Evolutionary conservation across 2,329 filamentous ascomycete species (phyloP).

Genomic region (Cryphonectria japonica): DNA sequence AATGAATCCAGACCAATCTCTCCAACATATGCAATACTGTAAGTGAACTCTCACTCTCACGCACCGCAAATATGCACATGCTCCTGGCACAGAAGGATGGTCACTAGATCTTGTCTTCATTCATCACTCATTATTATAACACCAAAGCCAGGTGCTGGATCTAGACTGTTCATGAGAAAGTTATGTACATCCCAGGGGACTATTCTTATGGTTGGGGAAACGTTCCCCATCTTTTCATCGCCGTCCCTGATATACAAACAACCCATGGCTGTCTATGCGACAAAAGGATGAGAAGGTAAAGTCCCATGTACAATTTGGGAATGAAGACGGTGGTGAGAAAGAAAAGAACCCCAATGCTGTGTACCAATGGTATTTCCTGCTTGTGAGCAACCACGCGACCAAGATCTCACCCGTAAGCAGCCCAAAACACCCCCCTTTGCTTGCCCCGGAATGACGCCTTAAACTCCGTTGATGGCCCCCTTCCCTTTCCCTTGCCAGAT

Average conservation of each 20-base stretch:
- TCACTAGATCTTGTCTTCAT: conserved; percentile 12
- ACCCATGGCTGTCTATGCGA: conserved; percentile 2
- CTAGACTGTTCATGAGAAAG: conserved; percentile 5
- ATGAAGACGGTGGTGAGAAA: conserved; percentile 6
- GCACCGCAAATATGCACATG: neutral
- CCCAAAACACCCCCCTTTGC: conserved; percentile 4
- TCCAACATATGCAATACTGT: neutral
- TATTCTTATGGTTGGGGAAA: neutral
- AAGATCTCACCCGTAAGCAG: conserved; percentile 6
- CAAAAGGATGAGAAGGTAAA: neutral
- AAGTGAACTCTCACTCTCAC: neutral
- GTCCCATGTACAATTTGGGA: conserved; percentile 11
- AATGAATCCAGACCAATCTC: neutral
- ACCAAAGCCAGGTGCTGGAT: conserved; percentile 17
- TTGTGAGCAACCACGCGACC: conserved; percentile 4
- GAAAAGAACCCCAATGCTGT: conserved; percentile 1
- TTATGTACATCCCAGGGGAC: conserved; percentile 3
- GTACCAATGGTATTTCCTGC: conserved; percentile 12
- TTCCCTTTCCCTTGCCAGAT: neutral
- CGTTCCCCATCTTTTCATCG: neutral
- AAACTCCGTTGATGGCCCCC: neutral
- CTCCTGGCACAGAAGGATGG: neutral
- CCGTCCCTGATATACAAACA: neutral
- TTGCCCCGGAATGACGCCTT: conserved; percentile 13
- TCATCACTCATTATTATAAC: conserved; percentile 28